A percentile compares a stretch with the other conserved stretches of the same genome.
Conservation (phyloP, 495 filamentous ascomycete genomes). For the Neohortaea acidophila region DNA sequence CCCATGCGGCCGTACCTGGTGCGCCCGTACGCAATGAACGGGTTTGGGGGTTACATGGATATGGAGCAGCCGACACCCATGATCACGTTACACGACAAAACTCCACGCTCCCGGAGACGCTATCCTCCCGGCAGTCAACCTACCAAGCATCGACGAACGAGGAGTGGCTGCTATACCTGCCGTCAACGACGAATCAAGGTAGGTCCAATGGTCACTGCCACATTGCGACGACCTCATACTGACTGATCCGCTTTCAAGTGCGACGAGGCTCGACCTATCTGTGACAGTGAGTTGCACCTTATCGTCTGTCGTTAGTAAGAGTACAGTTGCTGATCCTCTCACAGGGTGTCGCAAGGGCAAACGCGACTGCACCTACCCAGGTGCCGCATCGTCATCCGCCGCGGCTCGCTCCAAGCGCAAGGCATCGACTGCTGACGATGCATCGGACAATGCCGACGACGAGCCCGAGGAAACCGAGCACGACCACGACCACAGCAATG, state of each 20-base stretch:
- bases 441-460: slow-evolving; percentile 38
- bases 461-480: slow-evolving; percentile 43
- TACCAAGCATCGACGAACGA: slow-evolving; percentile 84
- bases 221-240: not conserved
- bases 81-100: too few relatives aligned
- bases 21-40: too few relatives aligned
- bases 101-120: slow-evolving; percentile 15
- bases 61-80: too few relatives aligned
- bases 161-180: slow-evolving; percentile 92
- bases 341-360: slow-evolving; percentile 72
- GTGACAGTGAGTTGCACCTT: slow-evolving; percentile 45
- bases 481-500: slow-evolving; percentile 42
- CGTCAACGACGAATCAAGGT: slow-evolving; percentile 82
- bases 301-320: not conserved
- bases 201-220: slow-evolving; percentile 11
- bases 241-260: slow-evolving; percentile 39
- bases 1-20: too few relatives aligned
- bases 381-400: slow-evolving; percentile 29
- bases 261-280: slow-evolving; percentile 72
- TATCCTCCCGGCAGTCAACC: slow-evolving; percentile 43
- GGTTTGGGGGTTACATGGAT: too few relatives aligned
- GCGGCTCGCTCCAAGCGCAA: slow-evolving; percentile 22
- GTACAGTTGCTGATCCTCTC: slow-evolving; percentile 1
- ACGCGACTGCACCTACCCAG: slow-evolving; percentile 71
- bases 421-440: slow-evolving; percentile 27